Conservation (phyloP, 768 basidiomycete species). For the Trametes sanguinea region DNA sequence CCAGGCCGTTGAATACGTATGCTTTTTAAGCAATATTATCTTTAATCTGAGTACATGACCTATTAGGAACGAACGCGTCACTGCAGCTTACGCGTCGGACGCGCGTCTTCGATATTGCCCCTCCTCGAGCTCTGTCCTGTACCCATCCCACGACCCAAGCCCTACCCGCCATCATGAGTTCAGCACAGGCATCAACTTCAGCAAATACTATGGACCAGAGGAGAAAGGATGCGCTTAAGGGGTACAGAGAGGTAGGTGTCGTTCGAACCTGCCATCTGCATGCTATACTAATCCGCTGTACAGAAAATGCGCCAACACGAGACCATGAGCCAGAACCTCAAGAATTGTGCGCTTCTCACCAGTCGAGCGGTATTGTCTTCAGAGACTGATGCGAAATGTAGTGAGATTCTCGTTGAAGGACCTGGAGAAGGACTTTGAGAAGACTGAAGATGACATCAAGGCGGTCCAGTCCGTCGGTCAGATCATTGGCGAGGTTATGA, state of each 20-base stretch:
- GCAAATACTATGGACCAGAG: constrained; percentile 66
- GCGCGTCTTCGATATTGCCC: constrained; percentile 5
- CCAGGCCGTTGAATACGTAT: constrained; percentile 5
- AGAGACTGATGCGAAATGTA: constrained; percentile 33
- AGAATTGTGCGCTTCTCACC: constrained; percentile 67
- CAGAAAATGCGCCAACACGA: constrained; percentile 97
- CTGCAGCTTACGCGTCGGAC: constrained; percentile 20
- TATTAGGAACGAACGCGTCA: neutral
- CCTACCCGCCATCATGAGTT: constrained; percentile 19
- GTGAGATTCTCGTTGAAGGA: constrained; percentile 92
- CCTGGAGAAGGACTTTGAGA: constrained; percentile 84
- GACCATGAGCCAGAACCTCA: constrained; percentile 80
- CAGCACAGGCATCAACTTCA: constrained; percentile 31
- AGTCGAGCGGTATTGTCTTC: neutral
- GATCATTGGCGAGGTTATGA: constrained; percentile 98
- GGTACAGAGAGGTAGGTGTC: constrained; percentile 66
- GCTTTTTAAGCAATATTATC: neutral
- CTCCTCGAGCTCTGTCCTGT: neutral
- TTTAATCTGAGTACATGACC: neutral
- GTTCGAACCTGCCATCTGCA: neutral
- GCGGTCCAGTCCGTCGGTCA: constrained; percentile 98
- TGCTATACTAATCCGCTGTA: constrained; percentile 13
- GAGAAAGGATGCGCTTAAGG: constrained; percentile 70
- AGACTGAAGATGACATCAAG: constrained; percentile 99
- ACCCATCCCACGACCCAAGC: neutral